phyloP scores from a whole-genome alignment of 2,329 filamentous ascomycete genomes.

The Alternaria sp. region DNA sequence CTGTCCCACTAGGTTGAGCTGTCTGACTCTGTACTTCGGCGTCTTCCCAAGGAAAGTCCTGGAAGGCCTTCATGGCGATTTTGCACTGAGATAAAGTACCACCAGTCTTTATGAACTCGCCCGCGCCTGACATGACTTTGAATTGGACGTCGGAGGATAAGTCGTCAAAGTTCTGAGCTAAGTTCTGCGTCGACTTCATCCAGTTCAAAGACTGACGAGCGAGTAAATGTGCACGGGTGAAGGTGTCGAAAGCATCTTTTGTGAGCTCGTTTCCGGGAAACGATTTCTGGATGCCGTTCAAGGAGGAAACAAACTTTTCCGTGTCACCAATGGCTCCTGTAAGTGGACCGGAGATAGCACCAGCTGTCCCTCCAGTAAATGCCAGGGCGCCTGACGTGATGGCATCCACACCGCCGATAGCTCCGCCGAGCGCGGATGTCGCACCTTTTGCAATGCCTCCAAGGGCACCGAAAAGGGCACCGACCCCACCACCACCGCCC shows the following conservation, averaged over 20 bases:
- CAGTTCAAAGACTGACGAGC: conserved; percentile 16
- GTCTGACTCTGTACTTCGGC: conserved; percentile 2
- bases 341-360: conserved; percentile 6
- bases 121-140: background rate
- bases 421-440: conserved; percentile 2
- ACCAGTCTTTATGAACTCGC: background rate
- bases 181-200: conserved; percentile 15
- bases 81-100: conserved; percentile 10
- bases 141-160: conserved; percentile 9
- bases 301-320: conserved; percentile 7
- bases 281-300: conserved; percentile 25
- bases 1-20: background rate
- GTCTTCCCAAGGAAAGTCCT: conserved; percentile 20
- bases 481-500: background rate
- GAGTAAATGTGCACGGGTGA: conserved; percentile 10
- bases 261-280: conserved; percentile 10
- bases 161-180: conserved; percentile 12
- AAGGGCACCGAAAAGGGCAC: conserved; percentile 8
- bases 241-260: background rate
- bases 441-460: conserved; percentile 2
- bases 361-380: conserved; percentile 8
- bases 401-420: background rate
- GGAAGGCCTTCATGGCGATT: conserved; percentile 12
- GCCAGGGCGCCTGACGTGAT: conserved; percentile 4
- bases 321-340: conserved; percentile 5